These are phyloP conservation scores for Quercus alba DNA, from an alignment of 306 rosid genomes.

Conservation along the genomic window DNA sequence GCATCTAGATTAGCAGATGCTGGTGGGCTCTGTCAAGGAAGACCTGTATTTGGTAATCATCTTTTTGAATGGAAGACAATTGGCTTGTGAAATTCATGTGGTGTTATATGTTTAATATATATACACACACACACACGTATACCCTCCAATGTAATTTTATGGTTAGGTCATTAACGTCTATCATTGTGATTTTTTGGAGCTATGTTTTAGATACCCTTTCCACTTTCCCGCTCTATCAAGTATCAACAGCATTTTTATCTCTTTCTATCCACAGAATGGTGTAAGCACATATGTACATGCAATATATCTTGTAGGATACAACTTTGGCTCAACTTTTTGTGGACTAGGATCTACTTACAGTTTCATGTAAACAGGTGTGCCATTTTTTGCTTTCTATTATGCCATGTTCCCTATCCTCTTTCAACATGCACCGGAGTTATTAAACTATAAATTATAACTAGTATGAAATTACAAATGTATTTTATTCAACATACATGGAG, in stretches of 20 bases:
- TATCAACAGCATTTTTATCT: not conserved
- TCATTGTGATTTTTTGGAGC: not conserved
- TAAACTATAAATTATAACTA: not conserved
- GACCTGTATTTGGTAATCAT: slow-evolving; percentile 45
- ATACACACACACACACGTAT: not conserved
- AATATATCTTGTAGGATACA: slow-evolving; percentile 36
- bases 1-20: slow-evolving; percentile 24
- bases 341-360: slow-evolving; percentile 43
- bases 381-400: slow-evolving; percentile 13
- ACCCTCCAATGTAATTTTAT: not conserved
- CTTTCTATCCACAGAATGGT: not conserved
- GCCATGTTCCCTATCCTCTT: not conserved
- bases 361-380: slow-evolving; percentile 58
- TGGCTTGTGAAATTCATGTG: not conserved
- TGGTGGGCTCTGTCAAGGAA: slow-evolving; percentile 29
- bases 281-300: not conserved
- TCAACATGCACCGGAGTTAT: not conserved
- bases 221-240: not conserved
- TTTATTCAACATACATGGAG: no score
- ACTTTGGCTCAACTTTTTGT: slow-evolving; percentile 13
- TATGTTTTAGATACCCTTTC: not conserved
- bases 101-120: no score
- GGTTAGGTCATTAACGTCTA: not conserved
- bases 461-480: not conserved
- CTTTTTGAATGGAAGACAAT: slow-evolving; percentile 10